Base-by-base conservation (phyloP, 2,329 filamentous ascomycete species). In the Aspergillus uvarum region DNA sequence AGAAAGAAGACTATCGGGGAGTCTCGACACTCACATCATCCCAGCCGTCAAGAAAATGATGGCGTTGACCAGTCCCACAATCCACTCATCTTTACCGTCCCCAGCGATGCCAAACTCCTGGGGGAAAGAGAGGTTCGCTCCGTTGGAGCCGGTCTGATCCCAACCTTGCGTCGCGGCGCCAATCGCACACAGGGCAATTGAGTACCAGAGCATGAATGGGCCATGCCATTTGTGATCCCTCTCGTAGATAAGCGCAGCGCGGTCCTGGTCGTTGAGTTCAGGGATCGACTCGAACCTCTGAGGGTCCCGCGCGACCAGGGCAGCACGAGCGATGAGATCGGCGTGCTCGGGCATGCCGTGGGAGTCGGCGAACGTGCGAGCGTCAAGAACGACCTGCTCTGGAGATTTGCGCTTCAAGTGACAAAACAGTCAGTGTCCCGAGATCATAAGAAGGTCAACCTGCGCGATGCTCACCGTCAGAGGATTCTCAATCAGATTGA, bases 21-120 rank as follows among this genome's bases (percentile, higher is more conserved):
- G 2, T 35, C 14, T 35, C 21, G 57, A 59, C 19, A 59, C 58
- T 54, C 21, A 62, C 67, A 63, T 58, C 16, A 68, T 53, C 10
- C 62, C 64, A 19, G 65, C 63, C 2, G 67, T 64, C 51, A 47
- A 76, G 78, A 58, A 84, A 73, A 67, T 82, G 81, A 53, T 83
- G 78, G 76, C 66, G 52, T 91, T 91, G 64, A 91, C 78, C 3
- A 89, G 73, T 42, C 89, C 89, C 12, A 89, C 78, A 26, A 89
- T 78, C 79, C 83, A 85, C 11, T 77, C 76, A 65, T 86, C 80
- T 22, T 70, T 70, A 2, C 67, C 68, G 29, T 70, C 47, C 51
- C 83, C 71, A 1, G 66, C 64, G 16, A 81, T 83, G 14, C 69
- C 69, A 31, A 81, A 76, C 5, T 74, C 78, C 29, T 68, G 60